These are phyloP conservation scores for Arachnomyces sp. DNA, from an alignment of 2,329 filamentous ascomycete species.

Conservation along the genomic window DNA sequence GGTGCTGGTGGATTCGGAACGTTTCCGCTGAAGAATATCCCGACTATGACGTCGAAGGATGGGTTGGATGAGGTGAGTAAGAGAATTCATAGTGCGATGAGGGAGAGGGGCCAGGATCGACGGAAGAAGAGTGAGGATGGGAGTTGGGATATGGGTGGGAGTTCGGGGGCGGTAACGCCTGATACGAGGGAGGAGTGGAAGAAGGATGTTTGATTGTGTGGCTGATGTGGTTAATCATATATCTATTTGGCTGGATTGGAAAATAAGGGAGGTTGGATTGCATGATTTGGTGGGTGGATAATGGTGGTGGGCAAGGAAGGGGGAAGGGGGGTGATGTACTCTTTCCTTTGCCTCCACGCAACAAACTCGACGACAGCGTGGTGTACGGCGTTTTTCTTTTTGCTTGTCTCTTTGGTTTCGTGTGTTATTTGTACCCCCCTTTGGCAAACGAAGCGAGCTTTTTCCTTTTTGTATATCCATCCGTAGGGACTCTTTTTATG, in stretches of 20 bases:
- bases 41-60: conserved; percentile 54
- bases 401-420: no score
- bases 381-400: no score
- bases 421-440: no score
- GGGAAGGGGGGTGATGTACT: no score
- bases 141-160: conserved; percentile 29
- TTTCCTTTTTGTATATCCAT: no score
- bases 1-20: conserved; percentile 53
- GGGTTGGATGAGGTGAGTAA: conserved; percentile 74
- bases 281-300: no score
- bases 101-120: conserved; percentile 60
- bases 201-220: conserved; percentile 24
- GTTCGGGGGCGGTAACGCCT: conserved; percentile 29
- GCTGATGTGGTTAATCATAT: conserved; percentile 2
- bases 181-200: conserved; percentile 25
- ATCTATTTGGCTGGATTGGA: not conserved
- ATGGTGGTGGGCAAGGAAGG: no score
- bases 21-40: conserved; percentile 64
- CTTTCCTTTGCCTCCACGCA: no score
- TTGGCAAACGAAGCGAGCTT: no score
- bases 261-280: not conserved
- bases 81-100: conserved; percentile 79
- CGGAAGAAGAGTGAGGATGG: conserved; percentile 39
- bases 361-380: no score
- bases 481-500: no score